Evolutionary conservation across 176 grass and related monocot genomes (phyloP), one percentile per base, ranked within the genome.

Genomic region (Luzula sylvatica): DNA sequence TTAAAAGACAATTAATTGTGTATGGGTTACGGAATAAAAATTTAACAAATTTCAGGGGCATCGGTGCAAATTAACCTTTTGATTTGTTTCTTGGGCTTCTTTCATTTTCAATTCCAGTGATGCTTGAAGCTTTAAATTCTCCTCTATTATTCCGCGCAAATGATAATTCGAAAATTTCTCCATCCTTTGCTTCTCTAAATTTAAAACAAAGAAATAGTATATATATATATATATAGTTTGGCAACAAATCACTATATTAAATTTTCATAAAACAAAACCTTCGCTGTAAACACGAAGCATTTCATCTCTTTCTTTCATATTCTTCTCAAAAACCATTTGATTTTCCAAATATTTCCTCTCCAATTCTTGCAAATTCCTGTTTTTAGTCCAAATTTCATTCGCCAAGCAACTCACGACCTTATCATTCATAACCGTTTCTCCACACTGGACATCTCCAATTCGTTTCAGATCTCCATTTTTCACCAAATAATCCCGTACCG

Each of bases 91-190:
- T 23, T 64, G 41, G 19, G 59, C 59, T 48, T 64, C 59, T 26
- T 64, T 29, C 58, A 28, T 49, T 45, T 64, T 64, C 11, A 3
- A 49, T 35, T 47, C 43, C 14, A 64, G 60, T 11, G 29, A 14
- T 27, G 44, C 60, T 18, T 12, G 25, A 32, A 64, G 60, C 42
- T 50, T 64, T 45, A 50, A 24, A 45, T 64, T 64, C 46, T 64
- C 43, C 23, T 50, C 38, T 24, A 64, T 32, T 64, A 64, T 16
- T 64, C 25, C 47, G 7, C 23, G 16, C 28, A 64, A 26, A 49
- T 64, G 60, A 27, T 49, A 14, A 30, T 18, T 64, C 29, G 60
- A 64, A 29, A 50, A 64, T 17, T 23, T 42, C 42, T 64, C 47
- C 60, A 64, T 64, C 26, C 47, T 64, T 64, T 30, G 16, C 3